These are phyloP conservation scores for Penicillium herquei DNA, from an alignment of 495 filamentous ascomycete genomes.

Conservation along the genomic window DNA sequence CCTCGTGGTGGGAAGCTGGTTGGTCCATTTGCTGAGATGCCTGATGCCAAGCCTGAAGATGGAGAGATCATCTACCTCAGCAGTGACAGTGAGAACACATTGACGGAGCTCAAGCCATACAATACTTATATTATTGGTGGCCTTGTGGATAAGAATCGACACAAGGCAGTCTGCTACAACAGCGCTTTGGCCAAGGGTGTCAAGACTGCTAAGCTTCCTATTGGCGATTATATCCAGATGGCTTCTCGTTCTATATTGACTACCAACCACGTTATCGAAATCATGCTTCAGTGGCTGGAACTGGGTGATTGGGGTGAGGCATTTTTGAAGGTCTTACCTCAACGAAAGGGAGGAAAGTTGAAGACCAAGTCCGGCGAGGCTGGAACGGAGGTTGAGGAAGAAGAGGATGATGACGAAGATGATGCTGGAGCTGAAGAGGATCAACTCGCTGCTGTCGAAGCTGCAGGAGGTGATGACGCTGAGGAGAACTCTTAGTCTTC, in stretches of 20 bases:
- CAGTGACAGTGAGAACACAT: slow-evolving; percentile 77
- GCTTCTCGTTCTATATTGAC: slow-evolving; percentile 75
- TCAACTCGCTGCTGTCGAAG: slow-evolving; percentile 5
- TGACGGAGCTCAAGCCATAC: slow-evolving; percentile 76
- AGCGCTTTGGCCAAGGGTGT: slow-evolving; percentile 71
- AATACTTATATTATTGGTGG: slow-evolving; percentile 93
- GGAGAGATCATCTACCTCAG: slow-evolving; percentile 81
- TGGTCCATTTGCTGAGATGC: slow-evolving; percentile 49
- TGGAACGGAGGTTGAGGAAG: slow-evolving; percentile 23
- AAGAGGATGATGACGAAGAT: slow-evolving; percentile 29
- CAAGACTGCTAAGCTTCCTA: slow-evolving; percentile 85
- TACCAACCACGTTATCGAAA: slow-evolving; percentile 94
- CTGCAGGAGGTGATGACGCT: slow-evolving; percentile 5
- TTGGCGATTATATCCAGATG: slow-evolving; percentile 91
- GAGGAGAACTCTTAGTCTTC: neutral
- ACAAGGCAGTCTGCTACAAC: slow-evolving; percentile 92
- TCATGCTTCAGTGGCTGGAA: slow-evolving; percentile 92
- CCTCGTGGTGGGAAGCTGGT: slow-evolving; percentile 50
- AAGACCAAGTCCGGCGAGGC: slow-evolving; percentile 23
- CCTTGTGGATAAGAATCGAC: slow-evolving; percentile 89
- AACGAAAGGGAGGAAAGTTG: slow-evolving; percentile 72
- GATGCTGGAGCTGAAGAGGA: slow-evolving; percentile 21
- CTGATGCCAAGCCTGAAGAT: slow-evolving; percentile 40
- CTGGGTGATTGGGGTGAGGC: slow-evolving; percentile 85
- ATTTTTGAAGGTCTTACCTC: slow-evolving; percentile 82